Base-by-base conservation (phyloP, 176 grass and related monocot species). In the Ampelocalamus luodianensis region DNA sequence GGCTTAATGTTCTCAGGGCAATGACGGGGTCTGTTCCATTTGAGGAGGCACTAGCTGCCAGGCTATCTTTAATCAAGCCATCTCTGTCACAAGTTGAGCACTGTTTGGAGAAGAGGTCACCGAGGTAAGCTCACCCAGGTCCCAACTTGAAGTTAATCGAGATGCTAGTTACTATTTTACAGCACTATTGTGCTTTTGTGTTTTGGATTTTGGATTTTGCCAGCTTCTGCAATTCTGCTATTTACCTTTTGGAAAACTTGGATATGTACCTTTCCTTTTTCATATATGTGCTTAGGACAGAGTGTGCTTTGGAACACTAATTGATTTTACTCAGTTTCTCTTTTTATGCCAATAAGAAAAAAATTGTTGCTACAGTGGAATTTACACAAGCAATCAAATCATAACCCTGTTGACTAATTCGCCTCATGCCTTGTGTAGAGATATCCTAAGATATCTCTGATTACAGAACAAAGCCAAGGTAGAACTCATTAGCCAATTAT, bases 21-120 rank as follows among this genome's bases (percentile, higher is more conserved):
- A 98, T 98, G 96, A 93, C 84, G 38, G 96, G 96, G 68, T 68
- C 88, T 74, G 90, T 98, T 79, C 93, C 89, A 46, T 98, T 98
- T 93, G 93, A 98, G 74, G 87, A 93, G 65, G 93, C 96, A 17
- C 72, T 98, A 61, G 91, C 91, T 55, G 93, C 93, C 56, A 83
- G 93, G 79, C 86, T 98, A 7, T 93, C 93, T 72, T 90, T 98
- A 60, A 93, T 98, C 80, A 93, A 93, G 46, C 93, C 96, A 67
- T 95, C 91, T 65, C 61, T 92, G 24, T 90, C 82, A 38, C 90
- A 92, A 78, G 86, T 98, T 71, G 67, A 90, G 18, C 89, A 93
- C 42, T 95, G 81, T 84, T 72, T 95, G 74, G 55, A 92, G 85
- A 93, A 89, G 85, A 93, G 89, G 65, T 91, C 96, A 48, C 89